Evolutionary conservation across 169 alveolate species (phyloP).

Genomic region (Besnoitia besnoiti): DNA sequence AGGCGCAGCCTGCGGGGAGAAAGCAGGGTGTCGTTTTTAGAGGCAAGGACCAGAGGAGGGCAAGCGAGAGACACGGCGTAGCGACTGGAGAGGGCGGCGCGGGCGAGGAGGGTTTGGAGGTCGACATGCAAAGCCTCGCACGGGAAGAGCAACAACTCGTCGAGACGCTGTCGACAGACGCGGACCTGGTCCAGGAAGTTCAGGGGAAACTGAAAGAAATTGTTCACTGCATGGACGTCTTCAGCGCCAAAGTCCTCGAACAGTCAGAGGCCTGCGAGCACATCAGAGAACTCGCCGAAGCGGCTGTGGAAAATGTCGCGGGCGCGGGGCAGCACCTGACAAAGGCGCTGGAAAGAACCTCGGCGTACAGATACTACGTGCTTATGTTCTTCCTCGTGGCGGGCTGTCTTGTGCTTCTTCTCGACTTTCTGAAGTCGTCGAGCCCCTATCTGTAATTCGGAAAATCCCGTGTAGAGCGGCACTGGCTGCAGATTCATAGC

Average conservation of each 20-base stretch:
- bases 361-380: slow-evolving; percentile 28
- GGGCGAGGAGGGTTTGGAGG: not conserved
- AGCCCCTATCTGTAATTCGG: not conserved
- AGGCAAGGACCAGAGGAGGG: not conserved
- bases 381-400: slow-evolving; percentile 11
- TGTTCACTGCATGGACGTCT: slow-evolving; percentile 43
- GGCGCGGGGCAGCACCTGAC: slow-evolving; percentile 32
- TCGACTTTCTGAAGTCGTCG: slow-evolving; percentile 44
- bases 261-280: slow-evolving; percentile 51
- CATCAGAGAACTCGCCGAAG: slow-evolving; percentile 37
- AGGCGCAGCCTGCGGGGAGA: no score
- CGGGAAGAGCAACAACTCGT: slow-evolving; percentile 41
- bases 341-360: not conserved
- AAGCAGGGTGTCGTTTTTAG: not conserved
- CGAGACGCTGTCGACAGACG: slow-evolving; percentile 32
- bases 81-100: not conserved
- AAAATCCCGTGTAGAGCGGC: no score
- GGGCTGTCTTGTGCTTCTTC: not conserved
- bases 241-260: slow-evolving; percentile 33
- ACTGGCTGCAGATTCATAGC: no score
- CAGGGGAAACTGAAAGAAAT: slow-evolving; percentile 41
- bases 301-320: not conserved
- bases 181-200: not conserved
- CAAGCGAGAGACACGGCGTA: not conserved
- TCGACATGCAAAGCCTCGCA: not conserved